phyloP scores from a whole-genome alignment of 257 asterid genomes.

The Linaria vulgaris region DNA sequence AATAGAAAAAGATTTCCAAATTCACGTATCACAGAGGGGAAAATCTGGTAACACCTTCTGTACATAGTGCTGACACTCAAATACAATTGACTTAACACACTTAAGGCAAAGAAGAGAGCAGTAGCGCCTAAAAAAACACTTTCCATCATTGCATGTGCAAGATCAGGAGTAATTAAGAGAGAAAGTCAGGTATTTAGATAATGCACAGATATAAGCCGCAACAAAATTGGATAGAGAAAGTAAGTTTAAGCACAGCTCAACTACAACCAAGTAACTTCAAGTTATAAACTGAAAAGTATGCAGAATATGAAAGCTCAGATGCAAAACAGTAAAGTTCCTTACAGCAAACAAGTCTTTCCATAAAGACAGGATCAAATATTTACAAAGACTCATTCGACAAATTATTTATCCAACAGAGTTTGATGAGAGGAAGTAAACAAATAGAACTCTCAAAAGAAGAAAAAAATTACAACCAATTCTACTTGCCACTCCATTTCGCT shows the following conservation, averaged over 20 bases:
- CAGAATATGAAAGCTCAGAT: not conserved
- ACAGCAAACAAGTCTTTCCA: conserved; percentile 14
- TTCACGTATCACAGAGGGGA: no score
- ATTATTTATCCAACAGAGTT: conserved; percentile 74
- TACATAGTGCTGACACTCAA: no score
- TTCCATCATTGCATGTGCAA: no score
- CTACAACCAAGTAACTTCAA: no score
- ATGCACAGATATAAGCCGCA: no score
- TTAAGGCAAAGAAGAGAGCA: not conserved
- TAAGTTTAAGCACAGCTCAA: no score
- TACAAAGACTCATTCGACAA: conserved; percentile 43
- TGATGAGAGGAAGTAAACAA: conserved; percentile 28
- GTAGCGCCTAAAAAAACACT: not conserved
- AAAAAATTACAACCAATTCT: conserved; percentile 37
- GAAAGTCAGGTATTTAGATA: no score
- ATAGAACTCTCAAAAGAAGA: conserved; percentile 15
- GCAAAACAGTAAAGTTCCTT: not conserved
- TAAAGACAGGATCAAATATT: conserved; percentile 20
- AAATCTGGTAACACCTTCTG: no score
- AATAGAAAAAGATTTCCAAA: no score
- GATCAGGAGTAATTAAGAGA: no score
- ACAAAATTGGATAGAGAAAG: no score
- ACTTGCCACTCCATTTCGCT: conserved; percentile 34
- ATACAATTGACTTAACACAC: no score
- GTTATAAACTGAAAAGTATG: not conserved